Evolutionary conservation across 2,329 filamentous ascomycete genomes (phyloP), one percentile per base, ranked within the genome.

Genomic region (Epichloe sylvatica): DNA sequence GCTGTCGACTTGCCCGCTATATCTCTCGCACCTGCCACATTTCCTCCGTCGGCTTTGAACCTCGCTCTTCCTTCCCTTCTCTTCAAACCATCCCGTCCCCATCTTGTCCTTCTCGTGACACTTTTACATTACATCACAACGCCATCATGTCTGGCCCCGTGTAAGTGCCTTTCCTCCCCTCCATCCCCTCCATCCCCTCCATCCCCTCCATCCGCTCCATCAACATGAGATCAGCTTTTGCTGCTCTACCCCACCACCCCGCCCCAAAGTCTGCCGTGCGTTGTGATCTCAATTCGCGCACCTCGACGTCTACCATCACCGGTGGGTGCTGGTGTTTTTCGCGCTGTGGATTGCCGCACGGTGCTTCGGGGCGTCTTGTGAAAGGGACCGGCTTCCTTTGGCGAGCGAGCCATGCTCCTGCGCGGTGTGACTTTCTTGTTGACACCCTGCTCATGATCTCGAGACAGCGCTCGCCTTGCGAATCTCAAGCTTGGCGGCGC

Each of bases 381-480:
- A 45, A 6, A 15, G 23, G n/a, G n/a, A 25, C 1, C 21, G 33
- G 37, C 12, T 34, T 41, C 37, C 30, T n/a, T 12, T 9, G 38
- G 37, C 25, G 25, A 33, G 37, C 25, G 25, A 33, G 33, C 21
- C 30, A 23, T 17, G 30, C 33, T 44, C n/a, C 35, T 47, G 3
- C 30, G 11, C 21, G 17, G 25, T n/a, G 45, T 21, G 21, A n/a
- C 49, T 38, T 45, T 40, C 30, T 51, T 30, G 17, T 38, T 40
- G 50, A 54, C 36, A 52, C 59, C 62, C 64, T 67, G 62, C 66
- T 67, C 53, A 67, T 67, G 55, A 46, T 57, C 58, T 58, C 56
- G 61, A 60, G 54, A 56, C 73, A 86, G 83, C 75, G 81, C 82
- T 70, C 84, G 83, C 71, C 77, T 87, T 63, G 81, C 81, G 68